phyloP scores from a whole-genome alignment of 305 asterid genomes.

The Ilex paraguariensis region DNA sequence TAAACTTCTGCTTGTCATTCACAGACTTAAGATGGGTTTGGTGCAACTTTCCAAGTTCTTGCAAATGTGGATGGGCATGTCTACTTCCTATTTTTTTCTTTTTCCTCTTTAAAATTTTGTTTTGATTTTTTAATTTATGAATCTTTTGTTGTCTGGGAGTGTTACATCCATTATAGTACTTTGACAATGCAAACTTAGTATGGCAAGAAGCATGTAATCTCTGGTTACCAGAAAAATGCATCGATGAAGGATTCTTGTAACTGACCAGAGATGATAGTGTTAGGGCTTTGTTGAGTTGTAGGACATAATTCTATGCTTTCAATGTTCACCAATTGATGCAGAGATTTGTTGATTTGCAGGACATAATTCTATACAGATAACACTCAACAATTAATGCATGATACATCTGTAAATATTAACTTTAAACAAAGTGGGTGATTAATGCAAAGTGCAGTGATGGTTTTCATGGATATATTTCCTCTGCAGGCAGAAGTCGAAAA shows the following conservation, averaged over 20 bases:
- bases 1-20: not conserved
- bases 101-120: not conserved
- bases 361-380: not conserved
- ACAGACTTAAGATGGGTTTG: not conserved
- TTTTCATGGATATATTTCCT: conserved; percentile 17
- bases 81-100: not conserved
- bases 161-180: not conserved
- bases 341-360: not conserved
- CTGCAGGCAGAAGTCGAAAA: conserved; percentile 78
- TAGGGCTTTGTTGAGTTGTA: not conserved
- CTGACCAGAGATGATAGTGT: not conserved
- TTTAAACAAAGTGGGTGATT: not conserved
- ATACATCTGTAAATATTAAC: too few species aligned
- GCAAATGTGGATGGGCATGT: too few species aligned
- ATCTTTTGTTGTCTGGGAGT: not conserved
- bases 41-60: too few species aligned
- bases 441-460: conserved; percentile 3
- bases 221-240: too few species aligned
- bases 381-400: not conserved
- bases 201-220: too few species aligned
- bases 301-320: not conserved
- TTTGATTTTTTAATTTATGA: too few species aligned
- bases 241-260: not conserved
- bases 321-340: not conserved
- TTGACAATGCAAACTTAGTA: not conserved